Evolutionary conservation across 116 monocot genomes (phyloP), one percentile per base, ranked within the genome.

Genomic region (Phalaenopsis hybrid): DNA sequence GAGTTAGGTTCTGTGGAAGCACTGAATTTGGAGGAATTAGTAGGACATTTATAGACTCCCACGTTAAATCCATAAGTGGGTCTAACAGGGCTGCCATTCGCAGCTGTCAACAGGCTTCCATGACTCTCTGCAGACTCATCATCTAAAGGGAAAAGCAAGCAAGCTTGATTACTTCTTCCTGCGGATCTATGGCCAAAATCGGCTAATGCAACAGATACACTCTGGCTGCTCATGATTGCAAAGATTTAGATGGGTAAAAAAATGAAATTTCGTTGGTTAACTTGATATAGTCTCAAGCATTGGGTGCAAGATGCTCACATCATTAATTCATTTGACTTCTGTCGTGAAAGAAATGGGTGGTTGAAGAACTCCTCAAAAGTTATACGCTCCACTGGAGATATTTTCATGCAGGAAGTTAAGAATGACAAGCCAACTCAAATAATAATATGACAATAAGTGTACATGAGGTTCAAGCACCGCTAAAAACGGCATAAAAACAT

Each of bases 281-380:
- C 7, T 8, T 78, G 59, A 68, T 65, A 65, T 23, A 23, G 67
- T 80, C 2, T 11, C 9, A 65, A 43, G 31, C 10, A 37, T 74
- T 43, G 9, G 44, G 46, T 55, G 41, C 65, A 34, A 13, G 78
- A 45, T 55, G 80, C 80, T 87, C 80, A 93, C 97, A 93, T 92
- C 18, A 74, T 79, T 44, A 85, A 86, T 85, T 87, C 88, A 51
- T 88, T 80, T 44, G 58, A 68, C 43, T 57, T 50, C 6, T 69
- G 80, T 75, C 85, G 81, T 37, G 80, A 82, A 82, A 99, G 90
- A 90, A 99, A 99, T 58, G 79, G 92, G 83, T 99, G 95, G 81
- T 91, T 88, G 57, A 99, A 92, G 85, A 99, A 99, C 85, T 99
- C 99, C 58, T 99, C 95, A 86, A 95, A 91, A 37, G 99, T 91